phyloP scores from a whole-genome alignment of 108 stramenopile species.

The Discostella stelligeroides region DNA sequence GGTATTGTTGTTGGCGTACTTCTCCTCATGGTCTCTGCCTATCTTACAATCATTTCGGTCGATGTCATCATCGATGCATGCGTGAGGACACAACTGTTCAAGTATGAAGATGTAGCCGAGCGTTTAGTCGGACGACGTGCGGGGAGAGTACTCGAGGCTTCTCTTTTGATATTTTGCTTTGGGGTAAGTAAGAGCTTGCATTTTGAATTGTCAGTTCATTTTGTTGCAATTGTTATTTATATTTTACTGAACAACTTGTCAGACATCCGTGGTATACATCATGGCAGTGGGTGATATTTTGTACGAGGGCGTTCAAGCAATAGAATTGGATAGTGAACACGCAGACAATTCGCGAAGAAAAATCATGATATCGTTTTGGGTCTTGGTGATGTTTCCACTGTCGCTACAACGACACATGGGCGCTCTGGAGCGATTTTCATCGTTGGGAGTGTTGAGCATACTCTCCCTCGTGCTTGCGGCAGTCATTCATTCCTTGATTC shows the following conservation, averaged over 20 bases:
- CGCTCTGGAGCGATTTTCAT: constrained; percentile 62
- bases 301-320: constrained; percentile 46
- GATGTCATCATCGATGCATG: constrained; percentile 60
- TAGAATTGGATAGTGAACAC: constrained; percentile 9
- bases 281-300: constrained; percentile 85
- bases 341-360: constrained; percentile 23
- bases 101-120: constrained; percentile 69
- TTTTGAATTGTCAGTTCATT: too few relatives aligned
- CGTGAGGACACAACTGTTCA: constrained; percentile 40
- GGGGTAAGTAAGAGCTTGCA: constrained; percentile 31
- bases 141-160: constrained; percentile 56
- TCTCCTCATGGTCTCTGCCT: constrained; percentile 57
- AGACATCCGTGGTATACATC: constrained; percentile 61
- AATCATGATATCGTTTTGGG: constrained; percentile 64
- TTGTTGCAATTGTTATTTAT: too few relatives aligned
- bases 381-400: constrained; percentile 71
- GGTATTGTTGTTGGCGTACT: constrained; percentile 57
- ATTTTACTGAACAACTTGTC: constrained; percentile 13
- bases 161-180: constrained; percentile 70
- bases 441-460: constrained; percentile 72
- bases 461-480: constrained; percentile 67
- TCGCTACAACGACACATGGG: constrained; percentile 62
- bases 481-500: constrained; percentile 60
- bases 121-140: constrained; percentile 47
- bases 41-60: constrained; percentile 60